phyloP scores from a whole-genome alignment of 2,329 filamentous ascomycete genomes.

The Periconia macrospinosa region DNA sequence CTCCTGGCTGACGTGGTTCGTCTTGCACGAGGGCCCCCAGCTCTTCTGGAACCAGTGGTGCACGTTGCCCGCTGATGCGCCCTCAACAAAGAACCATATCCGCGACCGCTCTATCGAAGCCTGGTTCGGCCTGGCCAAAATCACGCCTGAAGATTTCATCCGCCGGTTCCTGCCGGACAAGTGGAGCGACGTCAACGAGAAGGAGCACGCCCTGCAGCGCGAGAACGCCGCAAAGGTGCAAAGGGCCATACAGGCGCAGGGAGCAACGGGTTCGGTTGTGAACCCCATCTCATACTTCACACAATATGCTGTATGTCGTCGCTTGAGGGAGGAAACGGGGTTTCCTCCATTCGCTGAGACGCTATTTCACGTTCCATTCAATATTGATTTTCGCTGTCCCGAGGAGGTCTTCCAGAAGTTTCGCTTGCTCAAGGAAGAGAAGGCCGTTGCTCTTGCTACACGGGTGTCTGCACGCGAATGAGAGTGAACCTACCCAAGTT shows the following conservation, averaged over 20 bases:
- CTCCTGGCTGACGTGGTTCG: constrained; percentile 38
- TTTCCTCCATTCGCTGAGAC: constrained; percentile 16
- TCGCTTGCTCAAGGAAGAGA: constrained; percentile 6
- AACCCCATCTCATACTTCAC: constrained; percentile 27
- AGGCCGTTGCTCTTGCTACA: constrained; percentile 3
- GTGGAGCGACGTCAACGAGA: constrained; percentile 22
- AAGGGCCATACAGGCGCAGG: constrained; percentile 22
- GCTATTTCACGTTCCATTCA: constrained; percentile 26
- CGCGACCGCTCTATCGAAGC: constrained; percentile 26
- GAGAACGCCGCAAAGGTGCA: constrained; percentile 21
- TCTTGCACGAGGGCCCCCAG: constrained; percentile 31
- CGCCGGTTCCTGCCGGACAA: constrained; percentile 15
- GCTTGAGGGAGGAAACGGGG: constrained; percentile 11
- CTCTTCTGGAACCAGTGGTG: constrained; percentile 39
- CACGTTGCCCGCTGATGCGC: constrained; percentile 12
- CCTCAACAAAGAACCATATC: constrained; percentile 27
- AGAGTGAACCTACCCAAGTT: background rate
- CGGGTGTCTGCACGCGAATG: background rate
- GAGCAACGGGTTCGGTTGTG: constrained; percentile 8
- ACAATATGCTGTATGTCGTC: constrained; percentile 21
- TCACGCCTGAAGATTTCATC: constrained; percentile 17
- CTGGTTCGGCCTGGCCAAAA: constrained; percentile 17
- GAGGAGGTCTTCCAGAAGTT: constrained; percentile 24
- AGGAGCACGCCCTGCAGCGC: constrained; percentile 21
- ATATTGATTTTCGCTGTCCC: constrained; percentile 33